These are phyloP conservation scores for Tricholoma bakamatsutake DNA, from an alignment of 768 basidiomycete genomes.

Conservation along the genomic window DNA sequence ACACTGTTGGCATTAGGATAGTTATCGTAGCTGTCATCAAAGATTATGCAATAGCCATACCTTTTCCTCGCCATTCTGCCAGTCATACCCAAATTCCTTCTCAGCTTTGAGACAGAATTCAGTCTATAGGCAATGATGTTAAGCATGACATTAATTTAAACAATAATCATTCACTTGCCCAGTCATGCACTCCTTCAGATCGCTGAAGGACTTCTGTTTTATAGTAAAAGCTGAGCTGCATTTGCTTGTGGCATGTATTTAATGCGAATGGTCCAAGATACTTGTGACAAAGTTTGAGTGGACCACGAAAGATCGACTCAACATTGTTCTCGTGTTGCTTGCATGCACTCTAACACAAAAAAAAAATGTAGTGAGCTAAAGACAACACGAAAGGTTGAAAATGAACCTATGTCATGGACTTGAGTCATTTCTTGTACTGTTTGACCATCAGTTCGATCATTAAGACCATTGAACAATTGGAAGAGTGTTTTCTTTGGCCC, in stretches of 20 bases:
- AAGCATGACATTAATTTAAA: too few species aligned
- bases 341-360: slow-evolving; percentile 15
- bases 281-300: slow-evolving; percentile 16
- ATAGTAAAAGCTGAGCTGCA: too few species aligned
- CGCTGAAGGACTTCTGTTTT: too few species aligned
- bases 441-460: slow-evolving; percentile 16
- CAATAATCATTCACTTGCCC: slow-evolving; percentile 13
- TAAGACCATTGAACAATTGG: slow-evolving; percentile 17
- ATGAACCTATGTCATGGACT: too few species aligned
- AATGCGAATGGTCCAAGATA: slow-evolving; percentile 25
- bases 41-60: background rate
- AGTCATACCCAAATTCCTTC: slow-evolving; percentile 13
- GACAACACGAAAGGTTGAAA: too few species aligned
- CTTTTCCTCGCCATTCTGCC: slow-evolving; percentile 14
- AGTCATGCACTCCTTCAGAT: slow-evolving; percentile 16
- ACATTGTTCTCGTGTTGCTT: slow-evolving; percentile 16
- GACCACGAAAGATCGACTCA: slow-evolving; percentile 19
- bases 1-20: background rate
- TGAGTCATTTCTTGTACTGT: too few species aligned
- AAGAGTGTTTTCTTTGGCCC: slow-evolving; percentile 17
- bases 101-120: background rate
- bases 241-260: slow-evolving; percentile 23
- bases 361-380: too few species aligned
- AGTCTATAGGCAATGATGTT: background rate
- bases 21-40: background rate